A percentile compares a stretch with the other conserved stretches of the same genome.
Conservation (phyloP, 192 early-diverging fungal genomes). For the Chytriomyces confervae region DNA sequence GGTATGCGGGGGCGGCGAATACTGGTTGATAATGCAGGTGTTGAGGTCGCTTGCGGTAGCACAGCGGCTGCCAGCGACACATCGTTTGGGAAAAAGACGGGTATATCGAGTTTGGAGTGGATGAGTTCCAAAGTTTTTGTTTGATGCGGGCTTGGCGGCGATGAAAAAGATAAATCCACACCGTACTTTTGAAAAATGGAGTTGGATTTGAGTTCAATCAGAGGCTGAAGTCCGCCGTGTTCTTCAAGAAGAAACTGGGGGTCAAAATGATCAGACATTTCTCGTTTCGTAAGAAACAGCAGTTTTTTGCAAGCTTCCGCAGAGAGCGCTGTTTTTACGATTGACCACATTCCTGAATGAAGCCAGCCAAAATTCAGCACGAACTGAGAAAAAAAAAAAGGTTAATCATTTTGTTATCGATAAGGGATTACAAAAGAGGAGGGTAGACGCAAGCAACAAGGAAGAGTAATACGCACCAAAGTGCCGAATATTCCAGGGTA, state of each 20-base stretch:
- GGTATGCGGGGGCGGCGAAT: background rate
- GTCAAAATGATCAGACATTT: slow-evolving; percentile 45
- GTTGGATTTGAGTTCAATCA: background rate
- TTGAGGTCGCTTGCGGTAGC: slow-evolving; percentile 30
- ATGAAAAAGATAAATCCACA: slow-evolving; percentile 24
- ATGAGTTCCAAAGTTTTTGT: slow-evolving; percentile 17
- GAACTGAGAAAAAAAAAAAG: slow-evolving; percentile 27
- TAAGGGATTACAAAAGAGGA: background rate
- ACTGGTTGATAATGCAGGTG: slow-evolving; percentile 30
- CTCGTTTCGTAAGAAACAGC: slow-evolving; percentile 44
- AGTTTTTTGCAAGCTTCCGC: slow-evolving; percentile 50
- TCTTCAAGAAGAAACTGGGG: slow-evolving; percentile 33
- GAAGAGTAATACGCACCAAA: slow-evolving; percentile 17
- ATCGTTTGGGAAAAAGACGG: background rate
- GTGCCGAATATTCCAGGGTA: slow-evolving; percentile 55
- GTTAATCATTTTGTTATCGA: background rate
- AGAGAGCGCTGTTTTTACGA: slow-evolving; percentile 49
- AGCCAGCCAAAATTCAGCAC: slow-evolving; percentile 66
- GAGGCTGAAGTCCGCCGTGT: slow-evolving; percentile 9
- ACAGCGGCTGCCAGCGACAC: slow-evolving; percentile 3
- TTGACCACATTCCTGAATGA: slow-evolving; percentile 58
- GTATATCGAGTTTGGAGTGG: background rate
- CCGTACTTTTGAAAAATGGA: slow-evolving; percentile 32
- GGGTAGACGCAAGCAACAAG: background rate
- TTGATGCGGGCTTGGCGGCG: slow-evolving; percentile 7